Conservation (phyloP, 169 alveolate species). For the Perkinsus chesapeaki region DNA sequence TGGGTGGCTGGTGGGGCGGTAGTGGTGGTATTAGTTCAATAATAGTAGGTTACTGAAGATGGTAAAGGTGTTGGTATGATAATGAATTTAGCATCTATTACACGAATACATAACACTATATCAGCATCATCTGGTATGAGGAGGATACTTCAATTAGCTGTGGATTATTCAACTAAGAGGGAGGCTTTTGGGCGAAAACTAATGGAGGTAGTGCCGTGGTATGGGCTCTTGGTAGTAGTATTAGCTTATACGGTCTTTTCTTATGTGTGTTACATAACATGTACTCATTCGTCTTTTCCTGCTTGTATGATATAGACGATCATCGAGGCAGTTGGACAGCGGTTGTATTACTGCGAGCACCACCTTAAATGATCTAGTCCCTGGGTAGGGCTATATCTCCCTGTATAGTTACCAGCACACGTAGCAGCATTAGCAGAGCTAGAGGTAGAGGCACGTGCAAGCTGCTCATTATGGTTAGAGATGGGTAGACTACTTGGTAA, state of each 20-base stretch:
- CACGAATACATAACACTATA: slow-evolving; percentile 48
- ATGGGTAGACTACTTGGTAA: slow-evolving; percentile 25
- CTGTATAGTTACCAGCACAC: slow-evolving; percentile 25
- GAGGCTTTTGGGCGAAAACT: slow-evolving; percentile 48
- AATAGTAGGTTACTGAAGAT: slow-evolving; percentile 26
- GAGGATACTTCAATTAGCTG: slow-evolving; percentile 45
- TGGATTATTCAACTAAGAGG: slow-evolving; percentile 52
- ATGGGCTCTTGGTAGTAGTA: no score
- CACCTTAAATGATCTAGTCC: no score
- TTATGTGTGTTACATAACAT: no score
- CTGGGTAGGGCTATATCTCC: no score
- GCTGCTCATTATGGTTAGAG: slow-evolving; percentile 33
- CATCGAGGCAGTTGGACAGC: no score
- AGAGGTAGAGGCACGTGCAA: slow-evolving; percentile 50
- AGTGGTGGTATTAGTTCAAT: not conserved
- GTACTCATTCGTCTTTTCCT: no score
- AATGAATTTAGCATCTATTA: slow-evolving; percentile 45
- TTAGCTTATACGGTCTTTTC: no score
- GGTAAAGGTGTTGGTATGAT: slow-evolving; percentile 55
- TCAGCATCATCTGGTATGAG: slow-evolving; percentile 48
- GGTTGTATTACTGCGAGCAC: no score
- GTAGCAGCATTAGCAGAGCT: slow-evolving; percentile 23
- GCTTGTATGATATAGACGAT: no score
- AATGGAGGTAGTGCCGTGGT: slow-evolving; percentile 24
- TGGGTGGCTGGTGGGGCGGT: not conserved